Evolutionary conservation across 768 basidiomycete genomes (phyloP).

Genomic region (Lentinula sp.): DNA sequence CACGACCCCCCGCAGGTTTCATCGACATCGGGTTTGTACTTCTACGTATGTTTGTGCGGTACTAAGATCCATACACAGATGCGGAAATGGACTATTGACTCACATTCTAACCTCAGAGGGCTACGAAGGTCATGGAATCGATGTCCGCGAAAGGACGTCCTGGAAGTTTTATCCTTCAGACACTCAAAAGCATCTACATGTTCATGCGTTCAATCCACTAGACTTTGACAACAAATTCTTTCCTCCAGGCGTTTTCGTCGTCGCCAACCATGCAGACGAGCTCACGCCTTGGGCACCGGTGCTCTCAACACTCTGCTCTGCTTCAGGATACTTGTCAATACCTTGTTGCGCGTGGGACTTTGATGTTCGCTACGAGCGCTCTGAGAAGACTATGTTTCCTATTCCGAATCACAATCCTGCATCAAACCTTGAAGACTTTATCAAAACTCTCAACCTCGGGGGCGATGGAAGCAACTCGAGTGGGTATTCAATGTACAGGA

Average conservation of each 20-base stretch:
- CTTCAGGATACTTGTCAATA: conserved; percentile 72
- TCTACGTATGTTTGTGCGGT: not conserved
- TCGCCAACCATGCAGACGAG: conserved; percentile 96
- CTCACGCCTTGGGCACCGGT: conserved; percentile 93
- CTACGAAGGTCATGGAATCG: conserved; percentile 78
- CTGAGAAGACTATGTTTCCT: conserved; percentile 27
- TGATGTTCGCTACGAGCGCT: conserved; percentile 58
- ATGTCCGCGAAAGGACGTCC: conserved; percentile 78
- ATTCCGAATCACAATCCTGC: conserved; percentile 8
- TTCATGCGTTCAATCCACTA: conserved; percentile 69
- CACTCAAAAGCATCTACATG: conserved; percentile 57
- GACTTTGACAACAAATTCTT: conserved; percentile 12
- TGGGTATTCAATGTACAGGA: conserved; percentile 77
- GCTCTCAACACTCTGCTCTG: conserved; percentile 53
- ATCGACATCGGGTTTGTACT: conserved; percentile 74
- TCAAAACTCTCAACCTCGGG: conserved; percentile 50
- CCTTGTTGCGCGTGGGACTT: conserved; percentile 91
- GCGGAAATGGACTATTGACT: conserved; percentile 89
- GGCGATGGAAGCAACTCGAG: conserved; percentile 52
- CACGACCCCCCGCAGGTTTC: conserved; percentile 79
- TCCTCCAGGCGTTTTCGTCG: conserved; percentile 56
- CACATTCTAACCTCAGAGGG: conserved; percentile 85
- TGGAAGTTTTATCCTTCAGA: conserved; percentile 71
- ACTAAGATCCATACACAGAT: conserved; percentile 34
- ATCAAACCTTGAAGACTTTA: conserved; percentile 15